Percentiles rank a stretch among this genome's conserved stretches.
These are phyloP conservation scores for Tetracentron sinense DNA, from an alignment of 164 flowering plant species.

Conservation along the genomic window DNA sequence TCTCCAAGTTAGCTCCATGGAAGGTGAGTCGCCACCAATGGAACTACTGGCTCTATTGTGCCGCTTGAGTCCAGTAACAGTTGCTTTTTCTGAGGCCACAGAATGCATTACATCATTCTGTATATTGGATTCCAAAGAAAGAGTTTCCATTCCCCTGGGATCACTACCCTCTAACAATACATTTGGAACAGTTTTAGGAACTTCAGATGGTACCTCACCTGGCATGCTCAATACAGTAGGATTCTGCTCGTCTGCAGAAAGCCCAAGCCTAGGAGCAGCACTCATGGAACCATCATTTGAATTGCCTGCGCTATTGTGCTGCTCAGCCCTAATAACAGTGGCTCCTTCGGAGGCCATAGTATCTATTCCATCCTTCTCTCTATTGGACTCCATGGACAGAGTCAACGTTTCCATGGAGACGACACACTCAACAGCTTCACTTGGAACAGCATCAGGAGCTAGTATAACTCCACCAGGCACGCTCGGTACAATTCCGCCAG, in stretches of 20 bases:
- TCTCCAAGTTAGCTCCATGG: constrained; percentile 7
- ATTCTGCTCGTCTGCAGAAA: constrained; percentile 8
- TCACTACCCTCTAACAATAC: constrained; percentile 6
- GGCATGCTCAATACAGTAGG: constrained; percentile 7
- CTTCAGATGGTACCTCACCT: neutral
- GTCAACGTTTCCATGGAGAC: neutral
- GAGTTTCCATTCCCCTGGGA: constrained; percentile 6
- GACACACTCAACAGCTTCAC: constrained; percentile 1
- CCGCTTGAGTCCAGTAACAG: constrained; percentile 7
- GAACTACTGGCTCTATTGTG: constrained; percentile 10
- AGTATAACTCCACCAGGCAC: constrained; percentile 7
- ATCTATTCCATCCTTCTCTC: neutral
- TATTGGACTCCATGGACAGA: neutral
- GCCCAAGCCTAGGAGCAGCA: neutral
- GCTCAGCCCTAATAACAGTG: neutral
- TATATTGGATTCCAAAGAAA: neutral
- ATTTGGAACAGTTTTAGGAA: constrained; percentile 12
- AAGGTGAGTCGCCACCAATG: neutral
- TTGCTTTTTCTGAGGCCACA: constrained; percentile 7
- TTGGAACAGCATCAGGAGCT: constrained; percentile 1
- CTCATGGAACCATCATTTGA: constrained; percentile 1
- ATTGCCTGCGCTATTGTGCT: neutral
- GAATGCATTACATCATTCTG: constrained; percentile 15
- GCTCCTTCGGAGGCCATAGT: neutral
- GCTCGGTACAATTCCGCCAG: constrained; percentile 2